Base-by-base conservation (phyloP, 306 rosid species). In the Corylus americana region DNA sequence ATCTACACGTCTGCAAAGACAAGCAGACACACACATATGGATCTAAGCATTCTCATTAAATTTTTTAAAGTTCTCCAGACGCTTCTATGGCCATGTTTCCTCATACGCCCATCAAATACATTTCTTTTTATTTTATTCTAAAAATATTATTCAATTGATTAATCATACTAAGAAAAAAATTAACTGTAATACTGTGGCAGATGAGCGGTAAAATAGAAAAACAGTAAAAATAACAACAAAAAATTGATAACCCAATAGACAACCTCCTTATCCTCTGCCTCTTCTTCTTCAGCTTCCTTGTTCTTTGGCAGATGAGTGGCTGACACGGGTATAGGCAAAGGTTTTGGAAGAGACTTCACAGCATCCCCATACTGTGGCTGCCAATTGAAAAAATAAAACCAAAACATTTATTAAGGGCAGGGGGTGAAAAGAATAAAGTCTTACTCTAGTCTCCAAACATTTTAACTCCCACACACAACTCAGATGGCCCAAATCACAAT, bases 301-400 rank as follows among this genome's bases (percentile, higher is more conserved):
- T 80, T 79, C 85, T 86, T 86, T 51, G 85, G 71, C 50, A 58
- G 42, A 71, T 45, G 50, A 75, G 68, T 80, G 74, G 81, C 83
- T 76, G 82, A 86, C 78, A 76, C 67, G 11, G 87, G 74, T 18
- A 89, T 77, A 71, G 97, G 94, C 73, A 71, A 87, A 64, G 99
- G 96, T 78, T 88, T 89, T 12, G 99, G 99, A 81, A 95, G 94
- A 69, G 90, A 74, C 77, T 83, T 90, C 29, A 79, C 83, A 77
- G 74, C 77, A 72, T 89, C 89, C 63, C 84, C 86, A 79, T 85
- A 86, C 44, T 37, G 91, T 79, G 86, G 88, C 99, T 95, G 91
- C 83, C 82, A 83, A 81, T 58, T 47, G 45, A 16, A 51, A 35
- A 31, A 61, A 29, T 48, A 77, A 79, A 70, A 11, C 64, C 9